A percentile compares a stretch with the other conserved stretches of the same genome.
Evolutionary conservation across 805 yeast species (phyloP).

Genomic region (Cyberlindnera sargentensis): DNA sequence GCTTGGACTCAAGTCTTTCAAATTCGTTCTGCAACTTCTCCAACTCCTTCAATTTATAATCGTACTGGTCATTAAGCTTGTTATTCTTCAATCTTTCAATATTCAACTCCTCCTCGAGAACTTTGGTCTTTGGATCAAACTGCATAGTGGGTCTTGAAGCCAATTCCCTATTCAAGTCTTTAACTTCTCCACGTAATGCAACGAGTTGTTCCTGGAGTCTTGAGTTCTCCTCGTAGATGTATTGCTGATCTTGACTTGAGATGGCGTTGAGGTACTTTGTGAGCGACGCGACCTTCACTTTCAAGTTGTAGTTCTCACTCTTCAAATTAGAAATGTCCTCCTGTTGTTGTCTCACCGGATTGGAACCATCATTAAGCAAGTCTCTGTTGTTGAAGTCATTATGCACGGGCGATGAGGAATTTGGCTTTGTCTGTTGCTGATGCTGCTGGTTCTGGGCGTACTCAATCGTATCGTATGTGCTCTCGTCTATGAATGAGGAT

Average conservation of each 20-base stretch:
- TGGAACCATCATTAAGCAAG: slow-evolving; percentile 20
- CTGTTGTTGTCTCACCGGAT: slow-evolving; percentile 27
- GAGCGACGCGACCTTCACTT: slow-evolving; percentile 35
- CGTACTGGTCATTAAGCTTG: slow-evolving; percentile 5
- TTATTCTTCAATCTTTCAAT: slow-evolving; percentile 3
- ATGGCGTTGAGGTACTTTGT: slow-evolving; percentile 31
- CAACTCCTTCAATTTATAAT: slow-evolving; percentile 6
- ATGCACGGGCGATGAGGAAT: slow-evolving; percentile 15
- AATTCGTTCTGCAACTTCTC: slow-evolving; percentile 6
- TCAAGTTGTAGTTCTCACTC: slow-evolving; percentile 38
- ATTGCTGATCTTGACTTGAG: slow-evolving; percentile 32
- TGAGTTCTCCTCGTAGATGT: slow-evolving; percentile 31
- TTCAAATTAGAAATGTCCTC: slow-evolving; percentile 26
- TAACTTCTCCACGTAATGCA: slow-evolving; percentile 16
- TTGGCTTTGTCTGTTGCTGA: not conserved
- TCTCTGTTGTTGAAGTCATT: slow-evolving; percentile 10
- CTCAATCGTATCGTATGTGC: slow-evolving; percentile 18
- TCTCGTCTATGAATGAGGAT: slow-evolving; percentile 21
- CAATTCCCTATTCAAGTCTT: slow-evolving; percentile 18
- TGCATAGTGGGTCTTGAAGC: not conserved
- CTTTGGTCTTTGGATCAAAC: not conserved
- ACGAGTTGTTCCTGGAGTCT: slow-evolving; percentile 23
- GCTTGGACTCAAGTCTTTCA: not conserved
- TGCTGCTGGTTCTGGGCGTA: slow-evolving; percentile 7
- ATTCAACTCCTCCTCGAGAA: slow-evolving; percentile 1